Percentiles rank a stretch among this genome's conserved stretches.
Conservation (phyloP, 2,329 filamentous ascomycete species). For the Trichoderma aggressivum region DNA sequence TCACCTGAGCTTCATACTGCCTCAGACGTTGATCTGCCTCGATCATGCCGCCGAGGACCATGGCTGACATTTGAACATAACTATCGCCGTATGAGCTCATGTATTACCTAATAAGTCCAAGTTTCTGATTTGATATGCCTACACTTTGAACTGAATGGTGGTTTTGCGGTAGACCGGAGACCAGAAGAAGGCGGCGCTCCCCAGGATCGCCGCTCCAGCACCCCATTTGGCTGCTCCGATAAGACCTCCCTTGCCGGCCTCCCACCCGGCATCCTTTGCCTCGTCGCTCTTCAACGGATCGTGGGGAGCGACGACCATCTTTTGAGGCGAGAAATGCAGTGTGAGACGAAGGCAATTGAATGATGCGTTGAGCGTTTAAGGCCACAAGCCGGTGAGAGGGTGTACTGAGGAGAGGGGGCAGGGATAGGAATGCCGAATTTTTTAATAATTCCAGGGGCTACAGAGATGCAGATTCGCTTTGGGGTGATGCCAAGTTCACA, state of each 20-base stretch:
- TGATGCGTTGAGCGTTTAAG: not conserved
- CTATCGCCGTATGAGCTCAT: constrained; percentile 39
- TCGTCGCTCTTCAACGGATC: constrained; percentile 63
- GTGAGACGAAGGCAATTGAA: not conserved
- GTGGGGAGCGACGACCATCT: constrained; percentile 32
- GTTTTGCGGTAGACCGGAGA: constrained; percentile 70
- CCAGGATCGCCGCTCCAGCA: constrained; percentile 59
- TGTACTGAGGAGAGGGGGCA: not conserved
- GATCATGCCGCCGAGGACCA: constrained; percentile 75
- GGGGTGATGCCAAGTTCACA: not conserved
- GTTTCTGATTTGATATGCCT: constrained; percentile 24
- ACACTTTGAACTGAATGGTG: constrained; percentile 77
- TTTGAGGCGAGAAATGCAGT: not conserved
- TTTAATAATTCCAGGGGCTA: not conserved
- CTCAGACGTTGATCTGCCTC: constrained; percentile 69
- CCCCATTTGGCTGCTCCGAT: constrained; percentile 72
- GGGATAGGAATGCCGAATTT: not conserved
- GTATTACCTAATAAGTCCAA: not conserved
- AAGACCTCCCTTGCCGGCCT: constrained; percentile 64
- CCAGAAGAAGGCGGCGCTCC: constrained; percentile 58
- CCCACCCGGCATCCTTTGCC: constrained; percentile 66
- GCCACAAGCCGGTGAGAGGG: not conserved
- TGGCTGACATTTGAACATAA: constrained; percentile 80
- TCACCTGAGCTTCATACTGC: constrained; percentile 62
- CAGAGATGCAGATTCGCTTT: not conserved